A percentile compares a stretch with the other conserved stretches of the same genome.
phyloP scores from a whole-genome alignment of 148 eudicot genomes.

The Selenicereus undatus region DNA sequence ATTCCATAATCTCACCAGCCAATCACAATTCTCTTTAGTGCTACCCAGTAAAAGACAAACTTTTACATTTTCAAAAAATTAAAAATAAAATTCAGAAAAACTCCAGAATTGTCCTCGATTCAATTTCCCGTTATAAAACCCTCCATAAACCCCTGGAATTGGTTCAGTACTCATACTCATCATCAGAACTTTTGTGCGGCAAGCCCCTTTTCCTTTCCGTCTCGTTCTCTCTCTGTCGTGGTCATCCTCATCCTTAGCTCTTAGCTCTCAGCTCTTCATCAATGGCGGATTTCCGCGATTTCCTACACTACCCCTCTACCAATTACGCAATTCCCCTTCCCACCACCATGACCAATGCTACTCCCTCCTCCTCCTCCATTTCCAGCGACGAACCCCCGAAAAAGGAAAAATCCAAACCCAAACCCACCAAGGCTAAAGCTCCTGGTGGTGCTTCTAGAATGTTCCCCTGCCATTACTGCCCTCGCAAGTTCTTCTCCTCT shows the following conservation, averaged over 20 bases:
- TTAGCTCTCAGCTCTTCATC: background rate
- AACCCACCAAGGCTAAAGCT: background rate
- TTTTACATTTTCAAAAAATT: background rate
- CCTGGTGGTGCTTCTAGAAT: background rate
- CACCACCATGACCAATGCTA: no score
- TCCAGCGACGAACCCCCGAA: background rate
- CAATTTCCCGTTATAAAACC: background rate
- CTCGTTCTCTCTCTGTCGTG: background rate
- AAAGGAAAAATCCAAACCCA: background rate
- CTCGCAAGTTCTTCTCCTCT: constrained; percentile 20
- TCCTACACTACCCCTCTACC: background rate
- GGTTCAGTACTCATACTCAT: background rate
- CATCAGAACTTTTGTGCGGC: background rate
- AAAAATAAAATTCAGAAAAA: background rate
- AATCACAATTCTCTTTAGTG: background rate
- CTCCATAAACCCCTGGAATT: background rate
- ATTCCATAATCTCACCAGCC: background rate
- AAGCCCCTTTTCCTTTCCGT: background rate
- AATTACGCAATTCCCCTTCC: background rate
- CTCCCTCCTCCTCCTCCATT: background rate
- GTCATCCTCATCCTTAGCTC: background rate
- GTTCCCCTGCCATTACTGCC: constrained; percentile 20
- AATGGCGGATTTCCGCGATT: background rate
- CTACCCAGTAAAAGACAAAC: background rate
- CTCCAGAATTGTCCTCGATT: background rate